These are phyloP conservation scores for Elsinoe australis DNA, from an alignment of 2,329 filamentous ascomycete genomes.

Conservation along the genomic window DNA sequence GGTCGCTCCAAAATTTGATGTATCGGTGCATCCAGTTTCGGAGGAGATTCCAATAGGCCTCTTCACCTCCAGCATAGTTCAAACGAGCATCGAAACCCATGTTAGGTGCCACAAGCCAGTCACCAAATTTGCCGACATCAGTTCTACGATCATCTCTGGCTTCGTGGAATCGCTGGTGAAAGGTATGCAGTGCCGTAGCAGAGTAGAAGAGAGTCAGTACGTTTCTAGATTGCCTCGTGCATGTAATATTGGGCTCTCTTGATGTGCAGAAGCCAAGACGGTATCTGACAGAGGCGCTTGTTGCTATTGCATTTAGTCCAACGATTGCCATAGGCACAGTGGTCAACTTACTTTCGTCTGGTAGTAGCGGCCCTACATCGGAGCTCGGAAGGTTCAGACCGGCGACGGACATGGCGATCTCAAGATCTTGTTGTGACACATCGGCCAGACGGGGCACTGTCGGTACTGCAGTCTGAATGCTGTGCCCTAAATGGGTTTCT, in stretches of 20 bases:
- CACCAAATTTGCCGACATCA: neutral
- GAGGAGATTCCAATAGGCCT: slow-evolving; percentile 10
- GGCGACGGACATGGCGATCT: neutral
- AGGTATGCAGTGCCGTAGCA: neutral
- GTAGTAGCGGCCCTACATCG: neutral
- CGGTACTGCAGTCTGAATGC: neutral
- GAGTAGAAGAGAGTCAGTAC: neutral
- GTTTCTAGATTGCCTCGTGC: slow-evolving; percentile 3
- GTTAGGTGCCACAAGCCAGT: neutral
- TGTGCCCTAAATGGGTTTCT: neutral
- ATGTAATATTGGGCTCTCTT: slow-evolving; percentile 4
- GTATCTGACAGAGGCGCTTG: slow-evolving; percentile 5
- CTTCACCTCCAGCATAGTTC: slow-evolving; percentile 3
- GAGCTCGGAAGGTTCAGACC: neutral
- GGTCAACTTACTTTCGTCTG: slow-evolving; percentile 5
- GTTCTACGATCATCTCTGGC: neutral
- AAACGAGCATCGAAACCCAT: slow-evolving; percentile 1
- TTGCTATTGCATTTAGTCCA: too few species aligned
- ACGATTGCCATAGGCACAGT: too few species aligned
- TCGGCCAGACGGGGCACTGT: slow-evolving; percentile 3
- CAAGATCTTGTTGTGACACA: neutral
- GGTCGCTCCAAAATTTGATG: neutral
- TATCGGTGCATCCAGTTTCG: slow-evolving; percentile 4
- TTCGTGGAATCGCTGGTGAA: neutral
- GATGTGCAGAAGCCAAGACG: slow-evolving; percentile 9